Percentiles rank a stretch among this genome's conserved stretches.
Conservation (phyloP, 306 rosid genomes). For the Prunus kanzakura region DNA sequence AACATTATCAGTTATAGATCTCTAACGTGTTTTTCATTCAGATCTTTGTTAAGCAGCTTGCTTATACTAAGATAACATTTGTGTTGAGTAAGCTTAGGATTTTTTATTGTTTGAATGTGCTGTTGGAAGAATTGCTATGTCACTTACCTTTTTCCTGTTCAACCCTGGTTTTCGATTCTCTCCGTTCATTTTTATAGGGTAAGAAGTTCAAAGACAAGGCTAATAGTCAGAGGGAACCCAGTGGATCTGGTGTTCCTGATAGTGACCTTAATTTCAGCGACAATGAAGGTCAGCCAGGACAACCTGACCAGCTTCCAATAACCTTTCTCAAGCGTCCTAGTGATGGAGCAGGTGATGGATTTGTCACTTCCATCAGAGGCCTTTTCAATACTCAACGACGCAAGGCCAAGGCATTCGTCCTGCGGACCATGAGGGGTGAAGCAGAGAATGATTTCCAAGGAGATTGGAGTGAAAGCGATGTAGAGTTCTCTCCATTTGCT, state of each 20-base stretch:
- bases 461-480: slow-evolving; percentile 96
- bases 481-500: slow-evolving; percentile 84
- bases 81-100: background rate
- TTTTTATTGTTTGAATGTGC: background rate
- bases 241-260: slow-evolving; percentile 65
- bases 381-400: slow-evolving; percentile 89
- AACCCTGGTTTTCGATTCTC: slow-evolving; percentile 13
- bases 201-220: slow-evolving; percentile 90
- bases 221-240: slow-evolving; percentile 58
- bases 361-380: slow-evolving; percentile 93
- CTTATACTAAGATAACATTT: background rate
- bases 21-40: background rate
- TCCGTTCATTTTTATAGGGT: slow-evolving; percentile 51
- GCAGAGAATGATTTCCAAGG: slow-evolving; percentile 87
- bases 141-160: slow-evolving; percentile 3
- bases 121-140: background rate
- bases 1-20: background rate
- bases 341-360: slow-evolving; percentile 99
- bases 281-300: slow-evolving; percentile 73
- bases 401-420: slow-evolving; percentile 91
- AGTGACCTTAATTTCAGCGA: slow-evolving; percentile 87
- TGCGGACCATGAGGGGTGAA: slow-evolving; percentile 96
- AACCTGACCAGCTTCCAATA: slow-evolving; percentile 67
- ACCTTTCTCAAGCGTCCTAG: slow-evolving; percentile 83
- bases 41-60: background rate